These are phyloP conservation scores for Sclerospora graminicola DNA, from an alignment of 352 stramenopile genomes.

Conservation along the genomic window DNA sequence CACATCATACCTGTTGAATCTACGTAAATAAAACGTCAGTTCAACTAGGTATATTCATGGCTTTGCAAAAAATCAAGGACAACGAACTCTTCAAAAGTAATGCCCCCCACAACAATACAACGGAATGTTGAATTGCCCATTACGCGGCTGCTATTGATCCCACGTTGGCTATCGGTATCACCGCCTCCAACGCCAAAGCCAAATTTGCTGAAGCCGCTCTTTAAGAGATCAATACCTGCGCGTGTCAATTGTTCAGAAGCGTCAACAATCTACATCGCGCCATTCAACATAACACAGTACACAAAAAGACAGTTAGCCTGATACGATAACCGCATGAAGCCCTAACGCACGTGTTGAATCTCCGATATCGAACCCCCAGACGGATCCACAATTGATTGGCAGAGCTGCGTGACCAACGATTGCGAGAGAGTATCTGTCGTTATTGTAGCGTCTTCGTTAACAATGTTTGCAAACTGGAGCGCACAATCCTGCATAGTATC, in stretches of 20 bases:
- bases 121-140: constrained; percentile 29
- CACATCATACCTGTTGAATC: constrained; percentile 59
- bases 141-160: constrained; percentile 15
- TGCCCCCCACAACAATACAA: constrained; percentile 67
- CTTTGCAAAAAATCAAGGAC: not conserved
- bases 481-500: constrained; percentile 43
- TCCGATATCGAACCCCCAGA: constrained; percentile 19
- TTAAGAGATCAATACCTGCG: constrained; percentile 68
- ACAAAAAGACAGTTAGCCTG: too few relatives aligned
- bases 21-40: constrained; percentile 10
- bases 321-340: too few relatives aligned
- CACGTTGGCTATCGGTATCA: constrained; percentile 8
- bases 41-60: not conserved
- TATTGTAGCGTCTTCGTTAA: constrained; percentile 26
- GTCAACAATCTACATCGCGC: constrained; percentile 46
- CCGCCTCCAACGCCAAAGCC: constrained; percentile 40
- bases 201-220: constrained; percentile 77
- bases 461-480: constrained; percentile 38
- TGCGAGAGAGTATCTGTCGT: constrained; percentile 10
- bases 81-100: constrained; percentile 64
- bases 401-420: constrained; percentile 43
- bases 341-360: constrained; percentile 42
- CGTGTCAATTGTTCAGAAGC: constrained; percentile 67
- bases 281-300: too few relatives aligned
- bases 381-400: constrained; percentile 27